These are phyloP conservation scores for Podospora anserina DNA, from an alignment of 495 filamentous ascomycete species.

Conservation along the genomic window DNA sequence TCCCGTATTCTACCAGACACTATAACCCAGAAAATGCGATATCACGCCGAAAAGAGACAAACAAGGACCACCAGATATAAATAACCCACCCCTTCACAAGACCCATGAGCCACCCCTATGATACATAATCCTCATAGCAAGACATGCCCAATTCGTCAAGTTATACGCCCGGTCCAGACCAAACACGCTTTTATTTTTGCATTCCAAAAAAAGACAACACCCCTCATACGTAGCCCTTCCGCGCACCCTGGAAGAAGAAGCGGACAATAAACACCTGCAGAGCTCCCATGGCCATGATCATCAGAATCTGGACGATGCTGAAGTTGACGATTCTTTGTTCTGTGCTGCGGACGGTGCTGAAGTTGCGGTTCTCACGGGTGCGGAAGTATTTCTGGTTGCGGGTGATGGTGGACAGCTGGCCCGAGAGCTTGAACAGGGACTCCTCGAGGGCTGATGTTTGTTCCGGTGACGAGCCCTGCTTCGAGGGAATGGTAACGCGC, in stretches of 20 bases:
- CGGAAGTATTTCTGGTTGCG: constrained; percentile 99
- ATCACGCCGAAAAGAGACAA: constrained; percentile 15
- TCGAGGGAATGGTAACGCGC: constrained; percentile 78
- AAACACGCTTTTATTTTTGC: constrained; percentile 13
- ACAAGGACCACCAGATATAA: constrained; percentile 6
- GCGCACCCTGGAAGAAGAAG: constrained; percentile 86
- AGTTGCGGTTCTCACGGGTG: constrained; percentile 97
- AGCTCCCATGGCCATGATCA: constrained; percentile 95
- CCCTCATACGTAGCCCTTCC: constrained; percentile 58
- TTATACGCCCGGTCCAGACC: constrained; percentile 23
- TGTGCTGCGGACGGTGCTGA: constrained; percentile 95
- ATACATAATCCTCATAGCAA: constrained; percentile 25
- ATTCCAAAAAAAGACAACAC: not conserved
- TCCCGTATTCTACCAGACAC: constrained; percentile 5
- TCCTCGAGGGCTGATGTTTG: constrained; percentile 90
- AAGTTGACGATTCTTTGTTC: constrained; percentile 96
- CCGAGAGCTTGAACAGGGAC: constrained; percentile 91
- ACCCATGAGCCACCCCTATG: constrained; percentile 28
- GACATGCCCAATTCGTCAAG: constrained; percentile 25
- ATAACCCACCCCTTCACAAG: constrained; percentile 13
- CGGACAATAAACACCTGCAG: constrained; percentile 96
- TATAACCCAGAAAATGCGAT: constrained; percentile 7
- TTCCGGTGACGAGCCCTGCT: constrained; percentile 86
- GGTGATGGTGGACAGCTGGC: constrained; percentile 91
- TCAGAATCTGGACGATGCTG: constrained; percentile 81